A percentile compares a stretch with the other conserved stretches of the same genome.
phyloP scores from a whole-genome alignment of 2,329 filamentous ascomycete genomes.

The Chaetoscypha palmicola region DNA sequence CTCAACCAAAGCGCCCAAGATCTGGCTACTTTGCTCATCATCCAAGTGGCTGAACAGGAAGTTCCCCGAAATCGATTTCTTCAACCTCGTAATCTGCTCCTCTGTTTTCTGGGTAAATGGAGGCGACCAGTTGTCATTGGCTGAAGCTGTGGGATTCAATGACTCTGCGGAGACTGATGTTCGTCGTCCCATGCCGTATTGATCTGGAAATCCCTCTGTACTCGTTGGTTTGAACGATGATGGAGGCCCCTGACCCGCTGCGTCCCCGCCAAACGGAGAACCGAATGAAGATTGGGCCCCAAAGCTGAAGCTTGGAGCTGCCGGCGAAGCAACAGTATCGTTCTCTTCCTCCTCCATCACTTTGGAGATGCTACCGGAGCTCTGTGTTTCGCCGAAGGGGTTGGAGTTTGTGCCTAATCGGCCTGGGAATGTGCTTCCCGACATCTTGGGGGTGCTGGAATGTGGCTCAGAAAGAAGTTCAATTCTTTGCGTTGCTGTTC shows the following conservation, averaged over 20 bases:
- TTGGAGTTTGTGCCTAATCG: conserved; percentile 61
- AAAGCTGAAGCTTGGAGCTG: conserved; percentile 51
- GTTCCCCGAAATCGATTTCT: conserved; percentile 76
- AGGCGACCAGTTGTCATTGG: conserved; percentile 83
- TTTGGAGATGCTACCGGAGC: conserved; percentile 51
- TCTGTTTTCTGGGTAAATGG: conserved; percentile 75
- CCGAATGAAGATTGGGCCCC: conserved; percentile 33
- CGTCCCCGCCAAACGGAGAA: conserved; percentile 39
- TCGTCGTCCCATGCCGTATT: conserved; percentile 89
- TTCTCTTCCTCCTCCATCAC: conserved; percentile 55
- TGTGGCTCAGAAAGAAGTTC: conserved; percentile 44
- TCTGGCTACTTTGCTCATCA: conserved; percentile 82
- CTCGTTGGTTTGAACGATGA: conserved; percentile 35
- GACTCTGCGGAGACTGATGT: conserved; percentile 97
- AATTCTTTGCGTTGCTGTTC: conserved; percentile 50
- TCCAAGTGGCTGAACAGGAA: conserved; percentile 93
- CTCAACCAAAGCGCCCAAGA: conserved; percentile 85
- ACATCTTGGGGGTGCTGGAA: conserved; percentile 45
- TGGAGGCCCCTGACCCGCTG: conserved; percentile 39
- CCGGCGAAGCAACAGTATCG: conserved; percentile 69
- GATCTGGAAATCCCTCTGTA: conserved; percentile 70
- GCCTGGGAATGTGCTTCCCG: conserved; percentile 70
- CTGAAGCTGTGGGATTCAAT: conserved; percentile 77
- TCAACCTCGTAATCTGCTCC: conserved; percentile 75
- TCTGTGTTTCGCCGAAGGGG: conserved; percentile 54